Base-by-base conservation (phyloP, 768 basidiomycete species). In the Tremella fuciformis region DNA sequence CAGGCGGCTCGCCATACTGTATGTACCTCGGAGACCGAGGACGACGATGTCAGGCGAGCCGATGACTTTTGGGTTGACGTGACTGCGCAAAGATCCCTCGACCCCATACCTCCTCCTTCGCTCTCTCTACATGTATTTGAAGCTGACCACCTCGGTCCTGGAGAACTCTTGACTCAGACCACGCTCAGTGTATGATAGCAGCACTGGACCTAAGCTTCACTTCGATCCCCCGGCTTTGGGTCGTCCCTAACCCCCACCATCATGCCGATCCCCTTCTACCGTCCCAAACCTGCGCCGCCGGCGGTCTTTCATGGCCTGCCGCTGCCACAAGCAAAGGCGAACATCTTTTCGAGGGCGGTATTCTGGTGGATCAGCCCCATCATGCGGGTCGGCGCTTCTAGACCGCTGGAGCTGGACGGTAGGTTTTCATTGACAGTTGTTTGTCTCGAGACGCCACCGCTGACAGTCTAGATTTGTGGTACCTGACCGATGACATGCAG, bases 331-430 rank as follows among this genome's bases (percentile, higher is more conserved):
- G 18, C 22, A 8, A 57, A 46, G 34, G 70, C 70, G 11, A 64
- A 61, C 21, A 16, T 44, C 13, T 25, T 71, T 16, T 71, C 70
- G 6, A 57, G 40, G 25, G 39, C 61, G 18, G 47, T 65, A 50
- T 69, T 65, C 40, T 59, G 62, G 8, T 71, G 70, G 70, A 57
- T 71, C n/a, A 58, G 65, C 9, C 67, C 67, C 1, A 60, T 71
- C 26, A 49, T 71, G 8, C 64, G 65, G 50, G 64, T 67, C 1
- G 70, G 67, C 0, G 62, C 62, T 29, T 69, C 70, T 2, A 26
- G 70, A n/a, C 64, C 70, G 2, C 34, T 71, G 8, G 58, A 71
- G 42, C 29, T 53, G 48, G 53, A 62, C 41, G 40, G 69, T 71
- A 21, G 58, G 67, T 53, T 2, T 26, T 29, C 22, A 18, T 4